phyloP scores from a whole-genome alignment of 2,329 filamentous ascomycete species.

The Claviceps fusiformis region DNA sequence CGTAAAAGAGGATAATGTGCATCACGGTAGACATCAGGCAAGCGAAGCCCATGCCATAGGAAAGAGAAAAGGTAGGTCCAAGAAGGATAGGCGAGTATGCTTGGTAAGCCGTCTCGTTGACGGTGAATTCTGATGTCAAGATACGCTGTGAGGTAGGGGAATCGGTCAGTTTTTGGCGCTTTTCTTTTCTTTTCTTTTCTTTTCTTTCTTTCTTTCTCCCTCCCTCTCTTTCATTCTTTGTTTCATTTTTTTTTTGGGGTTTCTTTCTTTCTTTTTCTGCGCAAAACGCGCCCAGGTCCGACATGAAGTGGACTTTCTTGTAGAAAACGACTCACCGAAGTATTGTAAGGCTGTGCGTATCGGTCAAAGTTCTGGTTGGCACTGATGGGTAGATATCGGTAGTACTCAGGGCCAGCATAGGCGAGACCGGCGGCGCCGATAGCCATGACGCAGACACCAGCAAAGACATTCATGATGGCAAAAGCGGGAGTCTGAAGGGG shows the following conservation, averaged over 20 bases:
- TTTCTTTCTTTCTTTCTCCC: too few relatives aligned
- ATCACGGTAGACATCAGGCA: constrained; percentile 38
- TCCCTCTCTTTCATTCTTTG: too few relatives aligned
- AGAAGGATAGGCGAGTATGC: constrained; percentile 42
- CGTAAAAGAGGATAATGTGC: constrained; percentile 38
- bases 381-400: constrained; percentile 42
- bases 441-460: constrained; percentile 36
- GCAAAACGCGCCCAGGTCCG: too few relatives aligned
- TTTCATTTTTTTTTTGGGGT: too few relatives aligned
- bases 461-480: constrained; percentile 44
- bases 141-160: constrained; percentile 25
- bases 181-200: too few relatives aligned
- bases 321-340: constrained; percentile 10
- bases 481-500: constrained; percentile 47
- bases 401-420: constrained; percentile 35
- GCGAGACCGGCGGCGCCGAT: constrained; percentile 38
- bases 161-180: neutral
- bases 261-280: too few relatives aligned
- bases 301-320: too few relatives aligned
- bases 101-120: constrained; percentile 42
- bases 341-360: constrained; percentile 41
- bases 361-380: constrained; percentile 46
- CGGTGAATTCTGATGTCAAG: constrained; percentile 34
- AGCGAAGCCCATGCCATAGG: constrained; percentile 45
- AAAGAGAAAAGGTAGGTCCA: constrained; percentile 39